These are phyloP conservation scores for Pseudocercospora crystallina DNA, from an alignment of 2,329 filamentous ascomycete species.

Conservation along the genomic window DNA sequence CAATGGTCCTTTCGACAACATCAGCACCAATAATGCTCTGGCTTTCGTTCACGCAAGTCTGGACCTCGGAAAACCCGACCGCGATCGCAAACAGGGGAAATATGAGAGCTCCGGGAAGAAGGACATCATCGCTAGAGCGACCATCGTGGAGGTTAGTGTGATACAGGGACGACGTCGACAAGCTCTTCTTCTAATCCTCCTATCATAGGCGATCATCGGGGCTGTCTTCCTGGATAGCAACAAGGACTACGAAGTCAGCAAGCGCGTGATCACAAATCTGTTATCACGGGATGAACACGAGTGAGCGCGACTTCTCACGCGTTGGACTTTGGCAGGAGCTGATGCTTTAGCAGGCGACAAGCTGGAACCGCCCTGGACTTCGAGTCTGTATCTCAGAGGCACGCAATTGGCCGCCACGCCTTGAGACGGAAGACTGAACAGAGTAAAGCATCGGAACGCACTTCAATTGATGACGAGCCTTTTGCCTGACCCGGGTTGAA, in stretches of 20 bases:
- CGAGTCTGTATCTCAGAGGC: too few relatives aligned
- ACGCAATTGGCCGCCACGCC: too few relatives aligned
- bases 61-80: background rate
- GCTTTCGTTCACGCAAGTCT: background rate
- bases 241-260: background rate
- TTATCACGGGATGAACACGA: background rate
- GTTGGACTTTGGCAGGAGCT: too few relatives aligned
- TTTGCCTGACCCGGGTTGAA: too few relatives aligned
- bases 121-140: background rate
- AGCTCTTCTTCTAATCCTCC: background rate
- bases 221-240: background rate
- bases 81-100: background rate
- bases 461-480: too few relatives aligned
- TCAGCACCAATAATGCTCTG: background rate
- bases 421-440: too few relatives aligned
- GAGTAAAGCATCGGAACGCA: too few relatives aligned
- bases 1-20: background rate
- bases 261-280: background rate
- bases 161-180: too few relatives aligned
- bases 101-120: background rate
- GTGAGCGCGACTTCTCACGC: too few relatives aligned
- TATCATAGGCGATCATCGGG: background rate
- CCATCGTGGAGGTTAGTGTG: conserved; percentile 1
- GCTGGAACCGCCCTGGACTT: too few relatives aligned
- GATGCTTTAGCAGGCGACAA: too few relatives aligned